Evolutionary conservation across 2,329 filamentous ascomycete species (phyloP), one percentile per base, ranked within the genome.

Genomic region (Diaporthe citrichinensis): DNA sequence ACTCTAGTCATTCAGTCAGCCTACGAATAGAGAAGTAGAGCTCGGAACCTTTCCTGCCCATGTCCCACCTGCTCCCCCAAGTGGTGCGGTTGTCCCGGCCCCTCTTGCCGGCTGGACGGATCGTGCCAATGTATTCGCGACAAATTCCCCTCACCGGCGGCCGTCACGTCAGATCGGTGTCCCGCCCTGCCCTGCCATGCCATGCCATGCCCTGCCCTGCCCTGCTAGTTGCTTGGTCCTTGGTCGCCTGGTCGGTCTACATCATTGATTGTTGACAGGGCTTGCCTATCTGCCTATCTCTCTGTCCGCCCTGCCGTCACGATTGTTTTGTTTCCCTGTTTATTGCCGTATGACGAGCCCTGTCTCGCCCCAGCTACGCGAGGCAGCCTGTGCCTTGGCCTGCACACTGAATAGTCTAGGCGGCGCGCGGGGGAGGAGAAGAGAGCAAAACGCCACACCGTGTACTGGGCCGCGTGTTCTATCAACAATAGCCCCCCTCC

Each of bases 11-110:
- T 34, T 41, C 20, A 25, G n/a, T 41, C 58, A 25, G 14, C 3
- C 23, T 23, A 23, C 59, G 4, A 31, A 55, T n/a, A 34, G 36
- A 39, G 36, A 39, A 39, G 36, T 9, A 73, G 25, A 31, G 17
- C 73, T 72, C 73, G 73, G 73, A 72, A 72, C 23, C 68, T 72
- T 39, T 72, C 73, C 73, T 65, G 73, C 73, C 73, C 68, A 41
- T 72, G 73, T 75, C 39, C 68, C 39, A 57, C 68, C 58, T 36
- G 28, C 46, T 4, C 41, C 25, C 65, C n/a, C 59, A 62, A 39
- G 31, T 62, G 44, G 57, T 44, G 65, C 65, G 65, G 49, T 69
- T 53, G 14, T 28, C 49, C 65, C 65, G 65, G 65, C 65, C 65
- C 65, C 65, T 69, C 65, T 69, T 69, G 65, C 65, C 65, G 65